Conservation (phyloP, 352 stramenopile species). For the Phytophthora pseudosyringae region DNA sequence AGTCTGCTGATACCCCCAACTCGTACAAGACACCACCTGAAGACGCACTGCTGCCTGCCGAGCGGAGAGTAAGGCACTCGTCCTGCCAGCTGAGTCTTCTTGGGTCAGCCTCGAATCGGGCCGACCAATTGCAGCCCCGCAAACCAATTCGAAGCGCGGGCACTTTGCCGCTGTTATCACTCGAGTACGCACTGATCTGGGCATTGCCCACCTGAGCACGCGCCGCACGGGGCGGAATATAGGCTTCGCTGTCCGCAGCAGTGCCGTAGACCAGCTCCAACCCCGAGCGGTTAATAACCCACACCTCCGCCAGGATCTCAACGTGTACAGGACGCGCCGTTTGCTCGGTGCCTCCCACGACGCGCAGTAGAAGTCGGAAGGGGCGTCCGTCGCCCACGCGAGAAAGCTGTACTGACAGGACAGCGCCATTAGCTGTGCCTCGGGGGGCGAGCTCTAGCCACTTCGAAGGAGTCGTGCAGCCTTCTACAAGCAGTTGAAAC, state of each 20-base stretch:
- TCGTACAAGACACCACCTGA: conserved; percentile 71
- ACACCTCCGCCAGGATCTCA: conserved; percentile 64
- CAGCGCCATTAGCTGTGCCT: conserved; percentile 49
- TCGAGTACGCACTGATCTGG: conserved; percentile 77
- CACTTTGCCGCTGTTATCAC: conserved; percentile 38
- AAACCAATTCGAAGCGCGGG: conserved; percentile 68
- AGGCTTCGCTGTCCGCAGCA: conserved; percentile 63
- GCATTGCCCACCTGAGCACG: conserved; percentile 76
- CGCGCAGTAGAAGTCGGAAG: conserved; percentile 75
- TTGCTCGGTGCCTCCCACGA: conserved; percentile 39
- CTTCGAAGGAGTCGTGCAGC: conserved; percentile 62
- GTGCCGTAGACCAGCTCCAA: conserved; percentile 80
- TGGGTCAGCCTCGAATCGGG: conserved; percentile 75
- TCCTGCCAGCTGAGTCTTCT: conserved; percentile 85
- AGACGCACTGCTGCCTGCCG: conserved; percentile 29
- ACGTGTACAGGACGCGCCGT: conserved; percentile 37
- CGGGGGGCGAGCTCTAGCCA: conserved; percentile 72
- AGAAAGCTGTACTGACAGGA: conserved; percentile 68
- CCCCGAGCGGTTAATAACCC: conserved; percentile 85
- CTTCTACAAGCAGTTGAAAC: conserved; percentile 72
- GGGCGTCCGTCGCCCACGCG: conserved; percentile 60
- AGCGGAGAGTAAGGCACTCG: conserved; percentile 71
- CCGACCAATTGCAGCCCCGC: conserved; percentile 65
- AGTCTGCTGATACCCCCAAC: conserved; percentile 82
- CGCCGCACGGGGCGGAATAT: conserved; percentile 57